These are phyloP conservation scores for Rhododendron henanense DNA, from an alignment of 148 eudicot species.

Conservation along the genomic window DNA sequence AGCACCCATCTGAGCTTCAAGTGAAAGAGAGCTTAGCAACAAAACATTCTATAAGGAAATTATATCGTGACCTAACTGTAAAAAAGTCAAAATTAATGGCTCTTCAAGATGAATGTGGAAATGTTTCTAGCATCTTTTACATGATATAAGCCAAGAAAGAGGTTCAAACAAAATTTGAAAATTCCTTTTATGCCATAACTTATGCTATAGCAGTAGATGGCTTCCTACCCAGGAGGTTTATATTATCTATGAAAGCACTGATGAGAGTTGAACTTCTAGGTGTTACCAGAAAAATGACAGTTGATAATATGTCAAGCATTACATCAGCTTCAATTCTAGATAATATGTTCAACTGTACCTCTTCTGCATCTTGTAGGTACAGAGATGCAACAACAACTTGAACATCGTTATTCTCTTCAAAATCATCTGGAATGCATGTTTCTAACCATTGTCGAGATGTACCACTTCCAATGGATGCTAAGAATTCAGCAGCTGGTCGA, in stretches of 20 bases:
- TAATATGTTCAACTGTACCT: constrained; percentile 41
- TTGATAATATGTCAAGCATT: not conserved
- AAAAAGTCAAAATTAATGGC: not conserved
- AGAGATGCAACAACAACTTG: constrained; percentile 91
- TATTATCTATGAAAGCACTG: not conserved
- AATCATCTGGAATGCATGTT: constrained; percentile 33
- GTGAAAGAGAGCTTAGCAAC: not conserved
- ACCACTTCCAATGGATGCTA: constrained; percentile 56
- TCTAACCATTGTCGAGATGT: constrained; percentile 45
- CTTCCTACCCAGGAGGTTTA: not conserved
- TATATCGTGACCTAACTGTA: not conserved
- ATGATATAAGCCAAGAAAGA: not conserved
- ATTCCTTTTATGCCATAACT: not conserved
- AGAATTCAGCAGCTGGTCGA: constrained; percentile 84
- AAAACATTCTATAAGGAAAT: not conserved
- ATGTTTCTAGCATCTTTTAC: not conserved
- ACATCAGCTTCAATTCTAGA: not conserved
- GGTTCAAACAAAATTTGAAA: not conserved
- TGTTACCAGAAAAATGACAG: not conserved
- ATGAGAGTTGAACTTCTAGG: not conserved
- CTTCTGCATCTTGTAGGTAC: constrained; percentile 80
- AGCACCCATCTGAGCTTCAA: not conserved
- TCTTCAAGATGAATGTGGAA: not conserved
- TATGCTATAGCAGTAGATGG: not conserved
- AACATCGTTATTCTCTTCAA: constrained; percentile 48